Evolutionary conservation across 2,329 filamentous ascomycete species (phyloP), one percentile per base, ranked within the genome.

Genomic region (Cercospora janseana): DNA sequence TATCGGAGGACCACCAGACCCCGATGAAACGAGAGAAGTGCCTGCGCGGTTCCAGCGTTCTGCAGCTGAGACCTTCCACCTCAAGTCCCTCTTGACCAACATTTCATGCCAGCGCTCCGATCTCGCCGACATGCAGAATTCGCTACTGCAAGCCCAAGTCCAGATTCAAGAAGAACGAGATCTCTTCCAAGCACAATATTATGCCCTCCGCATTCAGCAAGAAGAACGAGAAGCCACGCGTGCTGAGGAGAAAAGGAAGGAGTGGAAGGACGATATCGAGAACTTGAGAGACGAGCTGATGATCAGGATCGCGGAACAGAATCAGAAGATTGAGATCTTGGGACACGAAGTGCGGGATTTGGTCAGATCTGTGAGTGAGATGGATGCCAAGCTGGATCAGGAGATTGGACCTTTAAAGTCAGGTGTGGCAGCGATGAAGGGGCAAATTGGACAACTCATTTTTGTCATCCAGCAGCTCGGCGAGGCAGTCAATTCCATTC

Each of bases 91-190:
- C 15, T 21, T 46, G 4, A 23, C 18, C 10, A 26, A 21, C 15
- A 31, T 46, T 4, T 13, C 18, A 8, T 16, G 6, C 9, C 43
- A 46, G 10, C 43, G 29, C n/a, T 24, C 21, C n/a, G 43, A 46
- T 6, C 20, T 46, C 18, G 21, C 43, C 1, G 13, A 10, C 2
- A 46, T 35, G 29, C 28, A 35, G 2, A 27, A 31, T 18, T 21
- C 29, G 7, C 18, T 46, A 5, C 42, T 46, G 4, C 28, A 46
- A 46, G 29, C 27, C 3, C 43, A 46, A 24, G 43, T 31, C 4
- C 43, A 46, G 4, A 45, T 45, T 13, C 41, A 45, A 45, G 41
- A 45, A 34, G 41, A 45, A 21, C 28, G 41, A 18, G 41, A 45
- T 8, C 16, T 45, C 2, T 45, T 45, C 15, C 41, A 34, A 45